These are phyloP conservation scores for Zasmidium citrigriseum DNA, from an alignment of 2,329 filamentous ascomycete genomes.

Conservation along the genomic window DNA sequence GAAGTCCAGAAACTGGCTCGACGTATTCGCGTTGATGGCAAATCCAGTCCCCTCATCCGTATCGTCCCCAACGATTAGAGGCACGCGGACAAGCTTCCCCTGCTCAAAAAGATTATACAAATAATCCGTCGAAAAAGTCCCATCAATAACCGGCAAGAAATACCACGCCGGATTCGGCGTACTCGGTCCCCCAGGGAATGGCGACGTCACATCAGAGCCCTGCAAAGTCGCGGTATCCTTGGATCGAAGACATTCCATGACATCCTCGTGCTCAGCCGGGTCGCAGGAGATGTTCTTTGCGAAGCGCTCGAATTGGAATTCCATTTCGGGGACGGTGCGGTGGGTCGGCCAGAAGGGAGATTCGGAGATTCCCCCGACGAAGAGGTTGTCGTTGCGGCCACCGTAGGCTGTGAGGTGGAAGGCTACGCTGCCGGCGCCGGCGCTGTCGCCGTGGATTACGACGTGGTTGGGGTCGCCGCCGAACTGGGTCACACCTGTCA, in stretches of 20 bases:
- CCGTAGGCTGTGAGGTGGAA: conserved; percentile 59
- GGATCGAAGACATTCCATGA: conserved; percentile 40
- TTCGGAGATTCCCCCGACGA: conserved; percentile 28
- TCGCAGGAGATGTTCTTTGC: conserved; percentile 9
- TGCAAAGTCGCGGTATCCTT: conserved; percentile 42
- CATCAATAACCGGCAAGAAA: conserved; percentile 46
- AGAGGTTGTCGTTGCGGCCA: conserved; percentile 46
- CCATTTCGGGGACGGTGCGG: conserved; percentile 38
- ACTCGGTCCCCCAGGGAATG: conserved; percentile 39
- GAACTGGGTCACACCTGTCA: conserved; percentile 58
- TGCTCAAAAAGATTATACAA: conserved; percentile 48
- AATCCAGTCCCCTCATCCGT: conserved; percentile 63
- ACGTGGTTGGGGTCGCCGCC: conserved; percentile 69
- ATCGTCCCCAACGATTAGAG: conserved; percentile 52
- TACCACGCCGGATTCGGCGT: conserved; percentile 43
- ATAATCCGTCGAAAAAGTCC: conserved; percentile 50
- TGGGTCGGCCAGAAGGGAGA: conserved; percentile 41
- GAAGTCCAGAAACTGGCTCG: conserved; percentile 33
- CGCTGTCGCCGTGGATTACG: conserved; percentile 68
- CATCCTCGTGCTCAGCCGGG: conserved; percentile 16
- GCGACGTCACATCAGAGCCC: conserved; percentile 36
- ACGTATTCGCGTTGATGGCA: conserved; percentile 49
- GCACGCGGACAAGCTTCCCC: conserved; percentile 48
- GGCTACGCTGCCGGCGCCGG: conserved; percentile 64
- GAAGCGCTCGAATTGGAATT: conserved; percentile 42